Conservation (phyloP, 148 eudicot genomes). For the Fallopia convolvulus region DNA sequence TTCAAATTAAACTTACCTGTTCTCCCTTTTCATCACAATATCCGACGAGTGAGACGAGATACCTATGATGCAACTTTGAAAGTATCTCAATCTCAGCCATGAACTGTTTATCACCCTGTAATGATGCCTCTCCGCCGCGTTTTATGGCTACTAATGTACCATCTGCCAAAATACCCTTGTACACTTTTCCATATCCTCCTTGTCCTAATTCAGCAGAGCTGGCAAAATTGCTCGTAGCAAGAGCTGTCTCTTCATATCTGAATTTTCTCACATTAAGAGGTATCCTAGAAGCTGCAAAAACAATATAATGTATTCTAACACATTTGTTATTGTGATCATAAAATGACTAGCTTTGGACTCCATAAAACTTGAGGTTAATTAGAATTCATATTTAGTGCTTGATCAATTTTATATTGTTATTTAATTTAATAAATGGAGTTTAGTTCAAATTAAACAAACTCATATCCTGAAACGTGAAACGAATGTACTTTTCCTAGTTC, state of each 20-base stretch:
- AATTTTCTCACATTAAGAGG: conserved; percentile 61
- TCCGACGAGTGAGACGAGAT: conserved; percentile 73
- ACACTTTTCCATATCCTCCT: conserved; percentile 95
- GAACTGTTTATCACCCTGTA: conserved; percentile 80
- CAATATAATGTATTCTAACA: not conserved
- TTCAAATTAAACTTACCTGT: conserved; percentile 55
- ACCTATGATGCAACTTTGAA: conserved; percentile 82
- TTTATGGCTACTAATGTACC: conserved; percentile 67
- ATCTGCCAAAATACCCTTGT: conserved; percentile 52
- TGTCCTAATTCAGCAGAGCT: conserved; percentile 56
- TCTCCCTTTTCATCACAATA: conserved; percentile 74
- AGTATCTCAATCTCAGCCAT: conserved; percentile 77
- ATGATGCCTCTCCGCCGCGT: conserved; percentile 77
- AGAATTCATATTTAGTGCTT: too few relatives aligned
- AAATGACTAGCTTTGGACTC: not conserved
- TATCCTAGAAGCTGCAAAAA: conserved; percentile 19
- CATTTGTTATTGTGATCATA: not conserved
- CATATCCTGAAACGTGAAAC: too few relatives aligned
- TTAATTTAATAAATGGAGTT: too few relatives aligned
- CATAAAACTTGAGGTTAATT: too few relatives aligned
- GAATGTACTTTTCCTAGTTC: too few relatives aligned
- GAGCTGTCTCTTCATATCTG: conserved; percentile 54
- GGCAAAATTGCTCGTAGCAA: conserved; percentile 51
- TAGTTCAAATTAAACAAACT: too few relatives aligned
- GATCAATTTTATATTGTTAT: too few relatives aligned